Conservation (phyloP, 192 early-diverging fungal species). For the Coemansia sp. region DNA sequence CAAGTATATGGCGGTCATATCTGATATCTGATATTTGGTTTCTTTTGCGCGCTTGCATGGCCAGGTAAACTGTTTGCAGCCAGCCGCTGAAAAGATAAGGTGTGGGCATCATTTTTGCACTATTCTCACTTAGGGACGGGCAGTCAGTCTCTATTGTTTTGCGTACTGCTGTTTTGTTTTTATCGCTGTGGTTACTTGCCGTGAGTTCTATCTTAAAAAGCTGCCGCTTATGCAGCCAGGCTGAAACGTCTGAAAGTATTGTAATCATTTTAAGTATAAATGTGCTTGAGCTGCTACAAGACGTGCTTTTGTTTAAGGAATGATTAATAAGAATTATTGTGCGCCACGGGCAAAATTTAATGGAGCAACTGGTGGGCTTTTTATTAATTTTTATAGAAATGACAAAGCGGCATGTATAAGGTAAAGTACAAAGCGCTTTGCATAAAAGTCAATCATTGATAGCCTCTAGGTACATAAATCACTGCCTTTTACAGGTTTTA, state of each 20-base stretch:
- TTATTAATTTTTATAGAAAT: not conserved
- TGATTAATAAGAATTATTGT: not conserved
- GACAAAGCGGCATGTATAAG: not conserved
- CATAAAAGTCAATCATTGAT: not conserved
- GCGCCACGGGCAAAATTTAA: not conserved
- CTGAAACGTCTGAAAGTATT: not conserved
- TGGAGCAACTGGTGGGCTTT: not conserved
- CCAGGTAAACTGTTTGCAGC: constrained; percentile 13
- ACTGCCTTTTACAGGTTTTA: not conserved
- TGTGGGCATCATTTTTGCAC: constrained; percentile 14
- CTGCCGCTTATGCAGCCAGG: not conserved
- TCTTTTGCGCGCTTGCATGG: not conserved
- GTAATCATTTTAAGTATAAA: not conserved
- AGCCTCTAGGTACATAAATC: not conserved
- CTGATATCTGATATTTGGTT: constrained; percentile 6
- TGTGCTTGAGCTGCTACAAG: not conserved
- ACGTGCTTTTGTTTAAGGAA: not conserved
- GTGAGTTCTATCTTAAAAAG: not conserved
- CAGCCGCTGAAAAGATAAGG: constrained; percentile 11
- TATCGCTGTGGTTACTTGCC: not conserved
- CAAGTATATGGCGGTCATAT: constrained; percentile 13
- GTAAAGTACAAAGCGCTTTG: not conserved
- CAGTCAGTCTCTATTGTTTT: not conserved
- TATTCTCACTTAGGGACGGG: not conserved
- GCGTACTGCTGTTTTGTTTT: not conserved